A percentile compares a stretch with the other conserved stretches of the same genome.
phyloP scores from a whole-genome alignment of 192 early-diverging fungal genomes.

The Podila epigama region DNA sequence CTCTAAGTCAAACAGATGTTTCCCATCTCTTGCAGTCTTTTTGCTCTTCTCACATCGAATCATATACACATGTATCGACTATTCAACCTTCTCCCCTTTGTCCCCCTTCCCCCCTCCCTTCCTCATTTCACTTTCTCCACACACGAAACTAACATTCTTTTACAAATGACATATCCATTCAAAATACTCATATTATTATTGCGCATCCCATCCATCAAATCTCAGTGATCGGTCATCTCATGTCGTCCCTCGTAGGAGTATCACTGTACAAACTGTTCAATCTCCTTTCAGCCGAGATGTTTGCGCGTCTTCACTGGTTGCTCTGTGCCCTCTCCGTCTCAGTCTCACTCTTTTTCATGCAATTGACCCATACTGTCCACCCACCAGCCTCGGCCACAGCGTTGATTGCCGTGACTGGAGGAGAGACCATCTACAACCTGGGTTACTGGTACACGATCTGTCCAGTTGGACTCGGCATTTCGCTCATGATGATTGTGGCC shows the following conservation, averaged over 20 bases:
- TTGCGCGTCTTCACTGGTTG: slow-evolving; percentile 55
- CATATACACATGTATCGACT: no score
- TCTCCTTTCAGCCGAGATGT: slow-evolving; percentile 34
- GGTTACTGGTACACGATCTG: slow-evolving; percentile 57
- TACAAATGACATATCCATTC: not conserved
- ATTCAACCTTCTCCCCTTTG: no score
- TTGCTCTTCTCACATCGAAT: no score
- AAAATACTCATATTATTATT: not conserved
- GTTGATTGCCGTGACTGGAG: slow-evolving; percentile 54
- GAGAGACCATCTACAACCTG: slow-evolving; percentile 46
- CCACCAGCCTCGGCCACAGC: slow-evolving; percentile 63
- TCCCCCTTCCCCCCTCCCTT: not conserved
- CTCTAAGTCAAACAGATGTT: not conserved
- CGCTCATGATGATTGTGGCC: slow-evolving; percentile 54
- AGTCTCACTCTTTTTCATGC: slow-evolving; percentile 56
- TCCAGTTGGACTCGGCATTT: slow-evolving; percentile 50
- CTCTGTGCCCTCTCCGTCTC: slow-evolving; percentile 58
- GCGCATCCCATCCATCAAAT: not conserved
- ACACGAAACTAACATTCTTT: not conserved
- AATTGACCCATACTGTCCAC: slow-evolving; percentile 60
- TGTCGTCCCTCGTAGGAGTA: slow-evolving; percentile 53
- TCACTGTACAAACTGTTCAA: slow-evolving; percentile 52
- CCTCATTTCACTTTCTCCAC: not conserved
- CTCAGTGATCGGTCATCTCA: slow-evolving; percentile 51
- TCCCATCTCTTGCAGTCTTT: no score